A percentile compares a stretch with the other conserved stretches of the same genome.
phyloP scores from a whole-genome alignment of 148 eudicot genomes.

The Pouteria glomerata region DNA sequence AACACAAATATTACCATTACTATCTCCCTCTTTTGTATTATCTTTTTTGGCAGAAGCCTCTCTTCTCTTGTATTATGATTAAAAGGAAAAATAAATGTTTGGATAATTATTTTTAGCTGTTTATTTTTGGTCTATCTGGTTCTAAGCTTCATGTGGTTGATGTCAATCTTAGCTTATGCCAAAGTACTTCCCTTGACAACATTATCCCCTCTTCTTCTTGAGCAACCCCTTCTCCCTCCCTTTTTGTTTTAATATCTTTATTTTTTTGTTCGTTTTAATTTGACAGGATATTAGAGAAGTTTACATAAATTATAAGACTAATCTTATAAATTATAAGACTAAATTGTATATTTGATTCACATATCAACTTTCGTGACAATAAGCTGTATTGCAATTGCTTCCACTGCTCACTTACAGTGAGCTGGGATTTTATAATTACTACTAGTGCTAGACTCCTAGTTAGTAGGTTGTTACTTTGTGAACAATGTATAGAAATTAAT shows the following conservation, averaged over 20 bases:
- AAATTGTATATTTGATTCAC: no score
- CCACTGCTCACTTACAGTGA: neutral
- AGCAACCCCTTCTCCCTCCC: neutral
- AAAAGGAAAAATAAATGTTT: no score
- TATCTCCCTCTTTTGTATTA: no score
- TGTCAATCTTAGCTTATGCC: neutral
- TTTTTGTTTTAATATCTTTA: neutral
- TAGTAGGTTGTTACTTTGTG: neutral
- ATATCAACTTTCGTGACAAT: neutral
- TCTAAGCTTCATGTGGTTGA: neutral
- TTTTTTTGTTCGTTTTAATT: neutral
- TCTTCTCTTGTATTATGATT: no score
- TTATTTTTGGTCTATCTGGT: neutral
- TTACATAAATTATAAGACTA: neutral
- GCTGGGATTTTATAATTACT: neutral
- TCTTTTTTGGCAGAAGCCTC: no score
- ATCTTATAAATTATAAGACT: neutral
- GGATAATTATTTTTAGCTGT: neutral
- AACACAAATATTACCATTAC: no score
- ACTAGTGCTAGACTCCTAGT: no score
- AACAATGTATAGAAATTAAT: neutral
- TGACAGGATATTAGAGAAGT: neutral
- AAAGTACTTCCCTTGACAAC: neutral
- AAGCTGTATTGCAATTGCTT: neutral
- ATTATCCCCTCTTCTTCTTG: neutral